Evolutionary conservation across 2,329 filamentous ascomycete genomes (phyloP), one percentile per base, ranked within the genome.

Genomic region (Cladophialophora carrionii): DNA sequence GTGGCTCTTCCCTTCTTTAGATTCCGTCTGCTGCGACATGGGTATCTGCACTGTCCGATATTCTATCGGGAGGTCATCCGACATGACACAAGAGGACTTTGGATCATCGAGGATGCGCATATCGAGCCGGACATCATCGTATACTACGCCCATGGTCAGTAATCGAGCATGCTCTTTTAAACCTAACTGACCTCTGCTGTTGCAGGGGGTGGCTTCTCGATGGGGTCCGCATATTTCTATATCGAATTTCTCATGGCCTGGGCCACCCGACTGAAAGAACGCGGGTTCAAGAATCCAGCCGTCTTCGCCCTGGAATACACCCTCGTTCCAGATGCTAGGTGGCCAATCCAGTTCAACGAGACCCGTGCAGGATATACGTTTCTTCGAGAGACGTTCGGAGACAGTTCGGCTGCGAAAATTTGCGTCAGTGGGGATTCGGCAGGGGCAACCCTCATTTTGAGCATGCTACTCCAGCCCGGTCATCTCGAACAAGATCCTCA

Each of bases 181-280:
- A 37, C 73, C 67, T 68, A 57, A 34, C 10, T 43, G 49, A 64
- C 34, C 8, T 29, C 26, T 32, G 7, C 12, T 55, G n/a, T 10
- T 17, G 48, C 10, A 90, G 87, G 90, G 17, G 92, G 92, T 24
- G 92, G 92, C 0, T 95, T 96, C 75, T 86, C 87, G 6, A 90
- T 96, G 88, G 92, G 91, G 2, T 92, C 90, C 12, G 82, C 84
- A 20, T 90, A 90, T 78, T 96, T 96, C 76, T 96, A 96, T 75
- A 84, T 93, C 41, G 92, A 96, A 72, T 95, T 94, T 70, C 81
- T 96, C 2, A 79, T 94, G 61, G 85, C 87, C 8, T 92, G 89
- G 88, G 79, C 90, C 12, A 81, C 83, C 51, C 78, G 92, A 20
- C 81, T 96, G 46, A 82, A 85, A 62, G 78, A 84, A 58, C 79